Evolutionary conservation across 176 grass and related monocot genomes (phyloP).

Genomic region (Echinochloa phyllopogon): DNA sequence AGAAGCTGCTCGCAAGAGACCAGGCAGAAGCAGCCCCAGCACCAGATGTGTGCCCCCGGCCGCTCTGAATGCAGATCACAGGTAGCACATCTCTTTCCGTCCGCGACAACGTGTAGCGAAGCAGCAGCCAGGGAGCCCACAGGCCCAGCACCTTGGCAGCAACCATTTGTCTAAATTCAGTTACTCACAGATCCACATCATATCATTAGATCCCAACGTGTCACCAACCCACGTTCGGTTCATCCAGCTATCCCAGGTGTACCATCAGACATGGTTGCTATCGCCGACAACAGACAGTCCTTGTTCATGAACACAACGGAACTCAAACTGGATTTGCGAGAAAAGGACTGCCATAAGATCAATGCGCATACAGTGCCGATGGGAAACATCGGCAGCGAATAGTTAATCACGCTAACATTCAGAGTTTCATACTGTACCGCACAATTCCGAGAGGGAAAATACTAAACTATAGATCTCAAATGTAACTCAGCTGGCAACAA

Average conservation of each 20-base stretch:
- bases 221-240: slow-evolving; percentile 29
- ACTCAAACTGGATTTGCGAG: background rate
- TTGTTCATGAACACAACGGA: slow-evolving; percentile 20
- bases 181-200: slow-evolving; percentile 41
- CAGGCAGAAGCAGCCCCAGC: slow-evolving; percentile 27
- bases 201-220: slow-evolving; percentile 43
- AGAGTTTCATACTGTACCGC: background rate
- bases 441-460: background rate
- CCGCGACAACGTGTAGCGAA: slow-evolving; percentile 28
- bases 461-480: slow-evolving; percentile 21
- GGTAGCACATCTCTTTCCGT: slow-evolving; percentile 49
- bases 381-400: slow-evolving; percentile 30
- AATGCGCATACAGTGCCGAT: background rate
- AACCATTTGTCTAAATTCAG: slow-evolving; percentile 36
- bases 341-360: slow-evolving; percentile 1
- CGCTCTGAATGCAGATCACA: slow-evolving; percentile 36
- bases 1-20: background rate
- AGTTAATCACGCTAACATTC: slow-evolving; percentile 37
- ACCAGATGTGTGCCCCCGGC: background rate
- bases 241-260: slow-evolving; percentile 32
- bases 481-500: slow-evolving; percentile 13
- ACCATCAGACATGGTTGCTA: slow-evolving; percentile 30
- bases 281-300: slow-evolving; percentile 32
- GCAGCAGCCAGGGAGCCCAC: slow-evolving; percentile 2
- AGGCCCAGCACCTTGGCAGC: slow-evolving; percentile 36